phyloP scores from a whole-genome alignment of 1,284 basidiomycete genomes.

The Pseudomicrostroma phylloplanum region DNA sequence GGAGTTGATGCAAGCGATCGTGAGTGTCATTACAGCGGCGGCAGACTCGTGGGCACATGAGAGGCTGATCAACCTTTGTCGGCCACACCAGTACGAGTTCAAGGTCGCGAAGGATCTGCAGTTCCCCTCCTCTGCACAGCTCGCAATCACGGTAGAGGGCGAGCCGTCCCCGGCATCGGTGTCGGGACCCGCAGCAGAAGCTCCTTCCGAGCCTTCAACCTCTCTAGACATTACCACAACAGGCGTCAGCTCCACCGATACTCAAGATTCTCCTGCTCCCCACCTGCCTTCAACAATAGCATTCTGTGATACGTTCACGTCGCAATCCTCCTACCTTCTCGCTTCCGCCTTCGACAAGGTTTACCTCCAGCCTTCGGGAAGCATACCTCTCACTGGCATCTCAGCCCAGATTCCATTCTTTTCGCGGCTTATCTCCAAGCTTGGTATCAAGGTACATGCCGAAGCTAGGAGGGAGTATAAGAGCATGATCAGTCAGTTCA shows the following conservation, averaged over 20 bases:
- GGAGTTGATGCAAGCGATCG: slow-evolving; percentile 52
- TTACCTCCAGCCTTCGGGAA: slow-evolving; percentile 52
- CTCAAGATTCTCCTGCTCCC: too few relatives aligned
- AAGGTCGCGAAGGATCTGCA: slow-evolving; percentile 49
- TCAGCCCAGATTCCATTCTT: slow-evolving; percentile 37
- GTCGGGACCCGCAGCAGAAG: too few relatives aligned
- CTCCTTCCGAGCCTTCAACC: too few relatives aligned
- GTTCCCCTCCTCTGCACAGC: slow-evolving; percentile 3
- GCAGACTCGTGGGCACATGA: background rate
- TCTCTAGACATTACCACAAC: background rate
- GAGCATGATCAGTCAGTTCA: slow-evolving; percentile 43
- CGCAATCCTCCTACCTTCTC: slow-evolving; percentile 51
- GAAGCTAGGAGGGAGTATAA: slow-evolving; percentile 53
- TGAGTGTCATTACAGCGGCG: background rate
- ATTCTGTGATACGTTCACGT: slow-evolving; percentile 52
- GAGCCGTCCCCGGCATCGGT: too few relatives aligned
- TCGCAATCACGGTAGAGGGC: too few relatives aligned
- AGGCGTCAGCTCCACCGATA: background rate
- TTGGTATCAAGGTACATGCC: slow-evolving; percentile 52
- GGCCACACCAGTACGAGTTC: slow-evolving; percentile 39
- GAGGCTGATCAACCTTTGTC: background rate
- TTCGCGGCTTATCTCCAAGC: slow-evolving; percentile 50
- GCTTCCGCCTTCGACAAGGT: slow-evolving; percentile 53
- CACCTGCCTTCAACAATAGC: slow-evolving; percentile 43
- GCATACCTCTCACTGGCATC: slow-evolving; percentile 52